Evolutionary conservation across 495 filamentous ascomycete genomes (phyloP).

Genomic region (Penicillium odoratum): DNA sequence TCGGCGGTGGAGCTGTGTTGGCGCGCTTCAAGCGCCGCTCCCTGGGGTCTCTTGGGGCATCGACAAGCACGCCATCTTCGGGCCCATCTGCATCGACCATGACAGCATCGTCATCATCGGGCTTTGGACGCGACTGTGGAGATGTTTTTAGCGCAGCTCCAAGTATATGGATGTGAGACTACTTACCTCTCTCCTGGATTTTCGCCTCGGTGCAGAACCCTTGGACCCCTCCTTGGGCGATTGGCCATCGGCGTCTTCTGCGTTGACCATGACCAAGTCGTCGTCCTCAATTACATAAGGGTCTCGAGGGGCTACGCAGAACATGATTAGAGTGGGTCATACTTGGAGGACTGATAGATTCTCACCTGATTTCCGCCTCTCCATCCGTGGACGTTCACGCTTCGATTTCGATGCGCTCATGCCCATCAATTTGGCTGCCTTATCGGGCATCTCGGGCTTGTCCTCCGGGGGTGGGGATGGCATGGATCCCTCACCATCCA

Average conservation of each 20-base stretch:
- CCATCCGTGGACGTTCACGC: slow-evolving; percentile 36
- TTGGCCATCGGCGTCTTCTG: slow-evolving; percentile 44
- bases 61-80: slow-evolving; percentile 75
- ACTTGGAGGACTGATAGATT: not conserved
- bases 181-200: slow-evolving; percentile 40
- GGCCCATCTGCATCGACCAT: slow-evolving; percentile 51
- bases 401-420: slow-evolving; percentile 36
- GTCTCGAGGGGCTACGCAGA: slow-evolving; percentile 48
- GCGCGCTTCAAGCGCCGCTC: slow-evolving; percentile 54
- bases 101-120: slow-evolving; percentile 44
- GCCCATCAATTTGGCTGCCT: slow-evolving; percentile 63
- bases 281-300: slow-evolving; percentile 60
- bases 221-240: slow-evolving; percentile 38
- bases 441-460: slow-evolving; percentile 46
- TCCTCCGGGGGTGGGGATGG: slow-evolving; percentile 57
- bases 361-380: slow-evolving; percentile 44
- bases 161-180: not conserved
- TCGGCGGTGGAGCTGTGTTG: slow-evolving; percentile 39
- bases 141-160: not conserved
- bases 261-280: slow-evolving; percentile 58
- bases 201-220: slow-evolving; percentile 37
- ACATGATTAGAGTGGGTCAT: slow-evolving; percentile 7
- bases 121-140: slow-evolving; percentile 30
- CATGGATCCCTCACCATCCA: slow-evolving; percentile 44
- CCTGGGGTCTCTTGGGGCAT: slow-evolving; percentile 65